Percentiles rank a stretch among this genome's conserved stretches.
Conservation (phyloP, 2,329 filamentous ascomycete genomes). For the Cladophialophora carrionii region DNA sequence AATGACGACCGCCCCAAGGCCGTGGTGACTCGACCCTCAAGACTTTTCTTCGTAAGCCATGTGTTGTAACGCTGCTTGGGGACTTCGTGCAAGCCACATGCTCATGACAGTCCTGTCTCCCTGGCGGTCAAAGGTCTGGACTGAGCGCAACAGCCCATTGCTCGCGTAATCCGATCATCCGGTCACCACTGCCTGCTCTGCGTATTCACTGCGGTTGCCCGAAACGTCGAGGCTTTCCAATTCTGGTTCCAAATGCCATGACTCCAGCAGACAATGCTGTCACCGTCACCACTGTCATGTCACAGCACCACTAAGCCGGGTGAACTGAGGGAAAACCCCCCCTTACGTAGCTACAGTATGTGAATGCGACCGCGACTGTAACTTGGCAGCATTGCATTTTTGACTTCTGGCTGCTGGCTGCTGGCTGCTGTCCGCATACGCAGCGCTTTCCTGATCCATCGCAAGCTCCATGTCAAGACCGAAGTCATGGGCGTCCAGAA, state of each 20-base stretch:
- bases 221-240: slow-evolving; percentile 6
- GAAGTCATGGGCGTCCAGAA: background rate
- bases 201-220: slow-evolving; percentile 11
- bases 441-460: slow-evolving; percentile 12
- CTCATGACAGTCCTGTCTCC: background rate
- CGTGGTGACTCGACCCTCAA: background rate
- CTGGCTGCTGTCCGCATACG: background rate
- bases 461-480: background rate
- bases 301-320: background rate
- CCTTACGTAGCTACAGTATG: background rate
- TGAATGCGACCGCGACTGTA: background rate
- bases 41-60: slow-evolving; percentile 25
- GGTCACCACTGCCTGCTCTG: background rate
- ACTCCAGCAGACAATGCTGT: slow-evolving; percentile 1
- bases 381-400: background rate
- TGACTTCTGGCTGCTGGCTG: background rate
- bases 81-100: slow-evolving; percentile 4
- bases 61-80: slow-evolving; percentile 21
- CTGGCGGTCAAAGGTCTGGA: slow-evolving; percentile 19
- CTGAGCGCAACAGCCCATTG: slow-evolving; percentile 4
- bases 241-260: background rate
- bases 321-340: background rate
- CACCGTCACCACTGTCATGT: background rate
- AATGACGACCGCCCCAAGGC: background rate
- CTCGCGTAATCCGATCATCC: slow-evolving; percentile 22